phyloP scores from a whole-genome alignment of 169 alveolate species.

The Cryptosporidium sp. region DNA sequence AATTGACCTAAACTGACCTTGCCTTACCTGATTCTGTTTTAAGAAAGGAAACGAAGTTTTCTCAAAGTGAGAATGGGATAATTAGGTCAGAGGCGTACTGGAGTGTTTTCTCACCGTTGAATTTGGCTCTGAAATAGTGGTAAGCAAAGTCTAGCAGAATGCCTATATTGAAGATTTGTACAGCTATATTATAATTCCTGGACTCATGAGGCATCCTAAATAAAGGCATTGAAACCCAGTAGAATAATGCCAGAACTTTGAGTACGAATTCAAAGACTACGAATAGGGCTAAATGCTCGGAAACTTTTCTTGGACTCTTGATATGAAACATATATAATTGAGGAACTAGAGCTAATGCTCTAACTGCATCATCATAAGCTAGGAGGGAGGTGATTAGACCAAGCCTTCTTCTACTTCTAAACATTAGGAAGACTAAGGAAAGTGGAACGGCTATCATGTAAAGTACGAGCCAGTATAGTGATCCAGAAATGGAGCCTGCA shows the following conservation, averaged over 20 bases:
- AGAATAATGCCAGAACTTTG: constrained; percentile 76
- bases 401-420: constrained; percentile 57
- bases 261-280: constrained; percentile 78
- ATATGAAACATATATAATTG: constrained; percentile 81
- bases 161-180: constrained; percentile 78
- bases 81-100: constrained; percentile 69
- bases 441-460: constrained; percentile 64
- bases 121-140: constrained; percentile 79
- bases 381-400: constrained; percentile 62
- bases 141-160: constrained; percentile 78
- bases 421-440: constrained; percentile 42
- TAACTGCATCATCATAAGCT: constrained; percentile 79
- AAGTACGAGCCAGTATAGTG: constrained; percentile 45
- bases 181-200: constrained; percentile 77
- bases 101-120: constrained; percentile 74
- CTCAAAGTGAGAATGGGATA: constrained; percentile 65
- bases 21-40: constrained; percentile 1
- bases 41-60: background rate
- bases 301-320: constrained; percentile 78
- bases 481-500: constrained; percentile 28
- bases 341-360: constrained; percentile 82
- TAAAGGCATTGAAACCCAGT: constrained; percentile 78
- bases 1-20: background rate
- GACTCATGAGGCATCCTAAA: constrained; percentile 72
- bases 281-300: constrained; percentile 78